Evolutionary conservation across 2,329 filamentous ascomycete species (phyloP).

Genomic region (Huntiella savannae): DNA sequence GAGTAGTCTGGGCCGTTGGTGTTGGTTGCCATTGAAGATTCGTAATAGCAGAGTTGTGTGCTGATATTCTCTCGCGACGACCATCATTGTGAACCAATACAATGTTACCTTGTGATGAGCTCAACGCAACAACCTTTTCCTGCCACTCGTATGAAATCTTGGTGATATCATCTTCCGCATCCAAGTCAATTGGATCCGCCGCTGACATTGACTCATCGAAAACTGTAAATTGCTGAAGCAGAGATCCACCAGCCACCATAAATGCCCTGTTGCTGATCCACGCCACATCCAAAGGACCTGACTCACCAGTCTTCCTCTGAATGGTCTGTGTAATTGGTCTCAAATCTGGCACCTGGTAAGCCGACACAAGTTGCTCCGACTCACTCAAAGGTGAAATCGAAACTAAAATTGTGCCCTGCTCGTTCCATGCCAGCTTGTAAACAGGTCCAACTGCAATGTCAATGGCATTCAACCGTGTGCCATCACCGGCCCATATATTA

Average conservation of each 20-base stretch:
- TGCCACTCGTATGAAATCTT: constrained; percentile 38
- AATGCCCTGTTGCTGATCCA: constrained; percentile 43
- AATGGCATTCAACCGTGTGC: constrained; percentile 31
- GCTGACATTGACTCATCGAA: constrained; percentile 27
- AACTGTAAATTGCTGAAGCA: constrained; percentile 30
- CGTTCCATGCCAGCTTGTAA: constrained; percentile 43
- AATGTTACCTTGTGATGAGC: constrained; percentile 34
- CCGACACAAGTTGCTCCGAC: constrained; percentile 18
- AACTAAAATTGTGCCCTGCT: constrained; percentile 33
- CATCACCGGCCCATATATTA: constrained; percentile 36
- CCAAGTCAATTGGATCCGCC: constrained; percentile 31
- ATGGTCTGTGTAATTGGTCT: constrained; percentile 24
- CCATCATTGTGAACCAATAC: constrained; percentile 39
- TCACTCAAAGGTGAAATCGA: constrained; percentile 31
- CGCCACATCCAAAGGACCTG: constrained; percentile 32
- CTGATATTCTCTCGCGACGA: constrained; percentile 34
- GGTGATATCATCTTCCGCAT: constrained; percentile 32
- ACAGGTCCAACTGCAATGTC: constrained; percentile 41
- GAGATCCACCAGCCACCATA: constrained; percentile 36
- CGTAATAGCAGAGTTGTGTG: constrained; percentile 39
- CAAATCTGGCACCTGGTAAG: constrained; percentile 20
- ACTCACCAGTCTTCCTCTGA: constrained; percentile 28
- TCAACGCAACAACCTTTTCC: constrained; percentile 37
- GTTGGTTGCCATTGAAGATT: constrained; percentile 42
- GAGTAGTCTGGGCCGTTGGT: neutral